Conservation (phyloP, 345 rosid genomes). For the Dipteronia dyeriana region DNA sequence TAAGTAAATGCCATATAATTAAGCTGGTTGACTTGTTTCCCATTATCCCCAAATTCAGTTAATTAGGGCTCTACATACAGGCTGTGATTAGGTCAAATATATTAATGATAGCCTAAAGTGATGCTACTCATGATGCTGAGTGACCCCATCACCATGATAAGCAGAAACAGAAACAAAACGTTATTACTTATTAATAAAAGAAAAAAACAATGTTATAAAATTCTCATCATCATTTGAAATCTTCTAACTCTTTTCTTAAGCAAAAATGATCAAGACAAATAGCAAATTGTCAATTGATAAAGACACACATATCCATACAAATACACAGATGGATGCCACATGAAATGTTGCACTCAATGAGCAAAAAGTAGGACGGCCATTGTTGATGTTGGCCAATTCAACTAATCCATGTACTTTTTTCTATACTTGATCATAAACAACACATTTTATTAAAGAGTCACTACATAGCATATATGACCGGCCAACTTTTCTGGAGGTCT, state of each 20-base stretch:
- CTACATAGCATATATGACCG: too few relatives aligned
- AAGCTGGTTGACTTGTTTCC: constrained; percentile 25
- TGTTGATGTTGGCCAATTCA: neutral
- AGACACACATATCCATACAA: constrained; percentile 6
- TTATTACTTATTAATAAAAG: too few relatives aligned
- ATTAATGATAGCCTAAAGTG: constrained; percentile 29
- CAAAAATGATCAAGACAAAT: neutral
- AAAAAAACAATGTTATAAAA: neutral
- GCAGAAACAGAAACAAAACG: neutral
- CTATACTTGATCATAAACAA: too few relatives aligned
- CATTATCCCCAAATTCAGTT: constrained; percentile 19
- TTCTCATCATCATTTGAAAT: neutral
- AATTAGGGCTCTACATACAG: constrained; percentile 30
- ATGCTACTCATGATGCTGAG: constrained; percentile 11
- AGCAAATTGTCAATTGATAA: neutral
- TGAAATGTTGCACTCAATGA: neutral
- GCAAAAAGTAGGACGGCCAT: neutral
- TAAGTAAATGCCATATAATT: constrained; percentile 4
- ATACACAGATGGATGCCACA: constrained; percentile 4
- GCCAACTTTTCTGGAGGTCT: too few relatives aligned
- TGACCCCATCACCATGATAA: constrained; percentile 10
- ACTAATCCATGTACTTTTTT: neutral
- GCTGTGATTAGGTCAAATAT: constrained; percentile 39
- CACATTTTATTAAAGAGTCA: too few relatives aligned
- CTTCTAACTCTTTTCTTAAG: neutral